Base-by-base conservation (phyloP, 257 asterid species). In the Solanum appendiculatum region DNA sequence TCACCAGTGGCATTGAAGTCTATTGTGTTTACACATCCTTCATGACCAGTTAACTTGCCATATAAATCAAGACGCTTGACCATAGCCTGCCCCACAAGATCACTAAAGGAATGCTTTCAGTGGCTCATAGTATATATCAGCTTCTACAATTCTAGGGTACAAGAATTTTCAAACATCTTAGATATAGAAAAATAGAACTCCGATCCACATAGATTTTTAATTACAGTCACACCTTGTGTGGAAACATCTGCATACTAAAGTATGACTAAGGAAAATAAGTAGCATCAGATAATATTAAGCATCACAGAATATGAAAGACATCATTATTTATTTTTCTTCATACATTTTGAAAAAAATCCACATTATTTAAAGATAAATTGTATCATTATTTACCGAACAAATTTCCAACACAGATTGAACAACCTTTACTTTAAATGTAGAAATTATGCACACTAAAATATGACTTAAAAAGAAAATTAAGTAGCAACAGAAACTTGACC, bases 11-110 rank as follows among this genome's bases (percentile, higher is more conserved):
- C 89, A 88, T 94, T 94, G 92, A 95, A 95, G 63, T 92, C 93
- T 69, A 95, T 80, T 7, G 98, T 91, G 91, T 95, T 95, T 74
- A 95, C 97, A 88, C 98, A 94, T 70, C 98, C 98, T 74, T 89
- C 93, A 40, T 95, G 98, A 18, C 94, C 96, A 75, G 66, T 88
- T 87, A 95, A 91, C 89, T 89, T 92, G 84, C 92, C 93, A 56
- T 92, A 93, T 87, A 92, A 81, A 92, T 91, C 97, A 86, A 95
- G 87, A 40, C 88, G 90, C 89, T 92, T 89, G 63, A 93, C 88
- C 91, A 92, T 70, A 86, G 90, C 68, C 98, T 95, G 94, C 78
- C 90, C 33, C 88, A 73, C 82, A 86, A 86, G 83, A 82, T 20
- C 81, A 82, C 85, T n/a, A 86, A 75, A 83, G 51, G 63, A 21